Conservation (phyloP, 768 basidiomycete genomes). For the Auricularia heimuer region DNA sequence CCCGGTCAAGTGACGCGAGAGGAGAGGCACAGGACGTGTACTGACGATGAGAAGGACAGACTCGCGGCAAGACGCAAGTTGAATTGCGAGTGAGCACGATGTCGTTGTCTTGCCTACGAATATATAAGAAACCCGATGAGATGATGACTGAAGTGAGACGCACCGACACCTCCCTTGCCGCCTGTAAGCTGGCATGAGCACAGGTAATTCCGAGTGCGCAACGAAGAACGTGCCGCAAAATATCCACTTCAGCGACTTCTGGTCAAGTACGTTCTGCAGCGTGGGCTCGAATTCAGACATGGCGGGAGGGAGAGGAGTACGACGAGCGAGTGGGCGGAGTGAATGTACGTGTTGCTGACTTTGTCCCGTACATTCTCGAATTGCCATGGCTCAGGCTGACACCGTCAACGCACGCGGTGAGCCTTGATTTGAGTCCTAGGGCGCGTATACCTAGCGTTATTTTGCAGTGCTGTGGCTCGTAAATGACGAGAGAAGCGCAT, state of each 20-base stretch:
- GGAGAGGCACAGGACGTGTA: no score
- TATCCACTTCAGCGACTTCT: constrained; percentile 93
- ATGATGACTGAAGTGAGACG: constrained; percentile 21
- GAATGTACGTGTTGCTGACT: background rate
- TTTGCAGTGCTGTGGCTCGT: constrained; percentile 67
- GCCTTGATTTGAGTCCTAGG: background rate
- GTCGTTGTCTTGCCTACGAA: constrained; percentile 90
- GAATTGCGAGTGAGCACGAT: constrained; percentile 95
- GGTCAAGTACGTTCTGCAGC: constrained; percentile 90
- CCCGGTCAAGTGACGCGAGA: no score
- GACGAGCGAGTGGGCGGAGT: background rate
- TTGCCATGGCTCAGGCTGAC: no score
- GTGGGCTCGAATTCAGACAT: constrained; percentile 49
- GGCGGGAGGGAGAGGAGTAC: background rate
- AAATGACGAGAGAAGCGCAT: constrained; percentile 83
- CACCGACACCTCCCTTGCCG: constrained; percentile 97
- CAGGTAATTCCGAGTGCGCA: constrained; percentile 10
- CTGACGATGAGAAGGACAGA: constrained; percentile 94
- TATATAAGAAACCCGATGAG: background rate
- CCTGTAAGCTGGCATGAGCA: constrained; percentile 35
- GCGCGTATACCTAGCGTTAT: background rate
- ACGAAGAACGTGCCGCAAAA: constrained; percentile 71
- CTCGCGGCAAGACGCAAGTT: constrained; percentile 79
- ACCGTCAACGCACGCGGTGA: background rate
- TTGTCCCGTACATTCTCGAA: no score